phyloP scores from a whole-genome alignment of 768 basidiomycete genomes.

The Collybia sp. region DNA sequence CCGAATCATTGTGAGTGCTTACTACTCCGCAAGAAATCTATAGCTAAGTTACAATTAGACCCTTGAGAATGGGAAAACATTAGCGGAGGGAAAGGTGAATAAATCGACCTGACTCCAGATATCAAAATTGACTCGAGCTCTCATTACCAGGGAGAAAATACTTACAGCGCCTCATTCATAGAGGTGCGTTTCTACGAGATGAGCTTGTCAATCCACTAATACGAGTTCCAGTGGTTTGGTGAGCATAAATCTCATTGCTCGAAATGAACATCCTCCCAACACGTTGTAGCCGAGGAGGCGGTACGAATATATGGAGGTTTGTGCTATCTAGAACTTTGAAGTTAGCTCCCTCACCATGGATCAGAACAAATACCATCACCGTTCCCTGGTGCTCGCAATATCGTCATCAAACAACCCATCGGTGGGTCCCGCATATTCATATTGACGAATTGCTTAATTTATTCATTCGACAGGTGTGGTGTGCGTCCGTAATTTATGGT shows the following conservation, averaged over 20 bases:
- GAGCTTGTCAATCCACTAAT: not conserved
- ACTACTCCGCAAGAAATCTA: slow-evolving; percentile 5
- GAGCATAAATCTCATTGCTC: slow-evolving; percentile 10
- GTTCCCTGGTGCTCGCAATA: slow-evolving; percentile 64
- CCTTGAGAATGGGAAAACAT: slow-evolving; percentile 92
- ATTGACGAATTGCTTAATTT: not conserved
- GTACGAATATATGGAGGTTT: slow-evolving; percentile 86
- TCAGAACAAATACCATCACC: slow-evolving; percentile 82
- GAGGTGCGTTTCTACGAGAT: slow-evolving; percentile 44
- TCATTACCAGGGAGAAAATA: slow-evolving; percentile 66
- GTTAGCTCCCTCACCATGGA: not conserved
- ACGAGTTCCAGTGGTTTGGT: slow-evolving; percentile 72
- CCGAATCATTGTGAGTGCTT: slow-evolving; percentile 70
- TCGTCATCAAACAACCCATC: slow-evolving; percentile 91
- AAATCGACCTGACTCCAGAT: not conserved
- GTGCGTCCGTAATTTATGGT: slow-evolving; percentile 18
- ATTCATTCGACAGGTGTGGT: slow-evolving; percentile 27
- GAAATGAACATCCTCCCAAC: slow-evolving; percentile 5
- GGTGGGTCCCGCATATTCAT: slow-evolving; percentile 37
- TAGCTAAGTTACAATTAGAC: slow-evolving; percentile 48
- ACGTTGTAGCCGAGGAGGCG: slow-evolving; percentile 76
- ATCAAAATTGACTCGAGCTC: slow-evolving; percentile 1
- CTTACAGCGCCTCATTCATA: slow-evolving; percentile 81
- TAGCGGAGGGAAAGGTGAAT: slow-evolving; percentile 73
- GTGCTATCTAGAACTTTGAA: slow-evolving; percentile 9